Conservation (phyloP, 306 rosid species). For the Vigna unguiculata region DNA sequence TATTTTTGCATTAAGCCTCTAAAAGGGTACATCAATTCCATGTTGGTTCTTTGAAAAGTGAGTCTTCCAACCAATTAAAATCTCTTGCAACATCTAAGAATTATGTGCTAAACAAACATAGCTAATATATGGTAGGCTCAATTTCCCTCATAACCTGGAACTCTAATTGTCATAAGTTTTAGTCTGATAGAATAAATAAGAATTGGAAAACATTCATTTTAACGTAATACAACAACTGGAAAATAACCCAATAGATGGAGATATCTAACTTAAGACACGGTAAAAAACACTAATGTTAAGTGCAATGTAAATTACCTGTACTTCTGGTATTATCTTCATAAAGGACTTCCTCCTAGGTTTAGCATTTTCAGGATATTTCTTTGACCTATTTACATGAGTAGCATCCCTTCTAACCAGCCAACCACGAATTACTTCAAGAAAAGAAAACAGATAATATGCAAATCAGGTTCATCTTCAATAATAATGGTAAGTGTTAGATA, state of each 20-base stretch:
- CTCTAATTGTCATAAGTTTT: not conserved
- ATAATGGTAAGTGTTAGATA: too few relatives aligned
- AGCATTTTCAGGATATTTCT: constrained; percentile 53
- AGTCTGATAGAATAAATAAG: constrained; percentile 15
- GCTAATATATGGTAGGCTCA: not conserved
- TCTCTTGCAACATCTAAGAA: not conserved
- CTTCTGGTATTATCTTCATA: constrained; percentile 57
- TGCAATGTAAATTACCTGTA: constrained; percentile 55
- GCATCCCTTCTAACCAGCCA: constrained; percentile 64
- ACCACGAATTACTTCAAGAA: constrained; percentile 72
- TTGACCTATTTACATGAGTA: constrained; percentile 42
- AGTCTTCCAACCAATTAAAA: not conserved
- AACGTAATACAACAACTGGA: constrained; percentile 16
- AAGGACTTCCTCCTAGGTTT: constrained; percentile 49
- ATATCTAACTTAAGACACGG: constrained; percentile 15
- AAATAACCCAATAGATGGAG: constrained; percentile 25
- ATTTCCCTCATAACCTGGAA: constrained; percentile 9
- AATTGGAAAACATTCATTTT: not conserved
- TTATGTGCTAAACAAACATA: not conserved
- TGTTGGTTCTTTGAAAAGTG: not conserved
- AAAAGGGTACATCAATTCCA: not conserved
- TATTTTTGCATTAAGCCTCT: not conserved
- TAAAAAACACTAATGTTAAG: constrained; percentile 11
- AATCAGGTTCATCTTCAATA: constrained; percentile 39
- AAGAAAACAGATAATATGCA: constrained; percentile 40